phyloP scores from a whole-genome alignment of 345 rosid genomes.

The Arabidopsis thaliana region TAIR10.1 NC_003076.8:19357501-19358000 shows the following conservation, averaged over 20 bases:
- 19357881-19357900: constrained; percentile 72
- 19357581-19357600: constrained; percentile 68
- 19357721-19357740: constrained; percentile 97
- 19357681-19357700: constrained; percentile 87
- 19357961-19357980: constrained; percentile 35
- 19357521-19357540: constrained; percentile 71
- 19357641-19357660: constrained; percentile 78
- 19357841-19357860: constrained; percentile 66
- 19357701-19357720: constrained; percentile 84
- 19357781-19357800: constrained; percentile 79
- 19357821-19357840: constrained; percentile 45
- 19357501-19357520: constrained; percentile 69
- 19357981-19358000: constrained; percentile 32
- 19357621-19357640: constrained; percentile 87
- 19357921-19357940: constrained; percentile 57
- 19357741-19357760: constrained; percentile 74
- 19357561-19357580: constrained; percentile 91
- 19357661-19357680: constrained; percentile 76
- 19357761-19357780: constrained; percentile 50
- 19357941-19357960: constrained; percentile 53
- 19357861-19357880: constrained; percentile 60
- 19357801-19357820: constrained; percentile 58
- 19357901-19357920: constrained; percentile 61
- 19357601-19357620: constrained; percentile 53
- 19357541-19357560: constrained; percentile 83